Evolutionary conservation across 257 asterid genomes (phyloP).

Genomic region (Plantago elongata): DNA sequence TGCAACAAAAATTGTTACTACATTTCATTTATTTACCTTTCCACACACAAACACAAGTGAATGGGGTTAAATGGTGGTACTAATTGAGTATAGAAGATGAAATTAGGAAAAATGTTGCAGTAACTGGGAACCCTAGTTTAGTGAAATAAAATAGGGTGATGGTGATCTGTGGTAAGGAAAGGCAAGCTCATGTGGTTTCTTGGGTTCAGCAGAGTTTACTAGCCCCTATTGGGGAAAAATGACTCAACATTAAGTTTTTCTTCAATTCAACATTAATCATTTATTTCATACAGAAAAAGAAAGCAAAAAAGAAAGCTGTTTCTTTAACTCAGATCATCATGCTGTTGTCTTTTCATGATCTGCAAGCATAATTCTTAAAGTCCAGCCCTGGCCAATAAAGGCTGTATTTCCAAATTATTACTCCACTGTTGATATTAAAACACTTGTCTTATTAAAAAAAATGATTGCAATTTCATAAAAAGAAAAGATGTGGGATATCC

Average conservation of each 20-base stretch:
- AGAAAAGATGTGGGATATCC: not conserved
- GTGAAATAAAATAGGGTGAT: constrained; percentile 35
- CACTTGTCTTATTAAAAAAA: constrained; percentile 3
- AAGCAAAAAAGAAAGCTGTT: not conserved
- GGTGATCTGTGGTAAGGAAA: constrained; percentile 31
- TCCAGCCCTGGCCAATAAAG: no score
- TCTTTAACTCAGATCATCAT: not conserved
- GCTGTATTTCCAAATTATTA: no score
- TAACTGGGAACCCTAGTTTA: constrained; percentile 56
- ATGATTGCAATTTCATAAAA: not conserved
- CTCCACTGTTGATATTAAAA: not conserved
- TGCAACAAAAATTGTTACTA: constrained; percentile 16
- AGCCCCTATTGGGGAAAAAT: constrained; percentile 29
- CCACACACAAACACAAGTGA: no score
- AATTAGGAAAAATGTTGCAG: constrained; percentile 10
- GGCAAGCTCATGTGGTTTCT: constrained; percentile 33
- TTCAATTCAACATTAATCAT: not conserved
- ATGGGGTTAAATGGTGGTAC: not conserved
- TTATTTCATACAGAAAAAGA: no score
- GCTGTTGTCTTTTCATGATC: not conserved
- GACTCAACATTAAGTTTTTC: constrained; percentile 13
- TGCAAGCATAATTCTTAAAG: no score
- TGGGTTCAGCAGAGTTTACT: constrained; percentile 24
- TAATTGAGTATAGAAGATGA: not conserved
- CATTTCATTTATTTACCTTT: no score